Evolutionary conservation across 2,329 filamentous ascomycete species (phyloP).

Genomic region (Penicillium digitatum): DNA sequence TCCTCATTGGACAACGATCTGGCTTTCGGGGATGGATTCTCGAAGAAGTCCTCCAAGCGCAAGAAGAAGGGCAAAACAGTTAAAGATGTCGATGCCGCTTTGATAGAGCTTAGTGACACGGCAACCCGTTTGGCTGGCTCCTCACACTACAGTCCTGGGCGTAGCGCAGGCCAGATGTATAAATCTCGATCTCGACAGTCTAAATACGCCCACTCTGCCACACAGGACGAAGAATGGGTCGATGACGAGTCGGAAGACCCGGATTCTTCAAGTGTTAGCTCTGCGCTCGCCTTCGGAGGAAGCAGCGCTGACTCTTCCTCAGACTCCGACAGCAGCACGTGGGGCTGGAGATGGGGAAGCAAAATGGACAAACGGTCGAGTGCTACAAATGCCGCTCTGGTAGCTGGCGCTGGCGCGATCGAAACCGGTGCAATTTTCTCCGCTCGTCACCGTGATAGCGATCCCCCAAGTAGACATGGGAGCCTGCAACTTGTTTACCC

Average conservation of each 20-base stretch:
- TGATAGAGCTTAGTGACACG: constrained; percentile 48
- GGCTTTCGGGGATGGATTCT: constrained; percentile 60
- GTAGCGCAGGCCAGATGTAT: constrained; percentile 36
- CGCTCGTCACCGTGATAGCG: constrained; percentile 30
- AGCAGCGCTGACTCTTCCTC: constrained; percentile 54
- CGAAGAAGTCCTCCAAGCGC: constrained; percentile 38
- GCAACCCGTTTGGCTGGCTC: constrained; percentile 47
- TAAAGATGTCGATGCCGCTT: constrained; percentile 43
- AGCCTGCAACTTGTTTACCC: constrained; percentile 60
- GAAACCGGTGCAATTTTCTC: constrained; percentile 43
- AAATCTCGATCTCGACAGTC: constrained; percentile 28
- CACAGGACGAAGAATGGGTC: constrained; percentile 54
- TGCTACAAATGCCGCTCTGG: constrained; percentile 32
- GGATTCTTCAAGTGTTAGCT: constrained; percentile 52
- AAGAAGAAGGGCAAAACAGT: constrained; percentile 28
- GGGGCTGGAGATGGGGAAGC: constrained; percentile 59
- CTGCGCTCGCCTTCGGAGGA: constrained; percentile 60
- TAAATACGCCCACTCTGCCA: constrained; percentile 28
- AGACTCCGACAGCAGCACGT: constrained; percentile 54
- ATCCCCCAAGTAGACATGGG: constrained; percentile 40
- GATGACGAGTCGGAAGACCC: constrained; percentile 53
- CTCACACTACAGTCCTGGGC: constrained; percentile 31
- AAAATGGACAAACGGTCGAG: constrained; percentile 39
- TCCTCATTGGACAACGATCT: constrained; percentile 66
- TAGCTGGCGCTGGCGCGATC: constrained; percentile 43